phyloP scores from a whole-genome alignment of 2,329 filamentous ascomycete species.

The Alternaria angustiovoidea region DNA sequence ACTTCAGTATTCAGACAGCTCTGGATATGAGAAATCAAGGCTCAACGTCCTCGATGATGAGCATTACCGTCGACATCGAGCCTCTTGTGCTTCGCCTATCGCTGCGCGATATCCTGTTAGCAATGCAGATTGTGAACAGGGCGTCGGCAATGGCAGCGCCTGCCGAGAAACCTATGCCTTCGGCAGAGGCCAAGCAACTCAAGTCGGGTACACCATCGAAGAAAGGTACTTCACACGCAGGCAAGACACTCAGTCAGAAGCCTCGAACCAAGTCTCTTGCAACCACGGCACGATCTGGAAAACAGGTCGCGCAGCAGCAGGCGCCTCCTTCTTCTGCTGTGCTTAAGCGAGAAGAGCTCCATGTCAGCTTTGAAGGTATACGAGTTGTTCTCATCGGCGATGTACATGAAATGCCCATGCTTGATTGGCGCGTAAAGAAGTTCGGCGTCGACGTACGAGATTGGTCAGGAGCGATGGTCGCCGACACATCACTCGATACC shows the following conservation, averaged over 20 bases:
- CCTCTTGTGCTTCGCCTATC: constrained; percentile 90
- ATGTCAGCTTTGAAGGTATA: constrained; percentile 85
- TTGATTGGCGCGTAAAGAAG: constrained; percentile 91
- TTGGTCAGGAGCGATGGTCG: constrained; percentile 88
- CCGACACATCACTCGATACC: constrained; percentile 88
- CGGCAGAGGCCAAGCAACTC: constrained; percentile 64
- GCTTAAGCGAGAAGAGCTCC: constrained; percentile 78
- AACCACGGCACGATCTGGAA: constrained; percentile 52
- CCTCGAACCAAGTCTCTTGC: constrained; percentile 57
- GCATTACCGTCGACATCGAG: constrained; percentile 86
- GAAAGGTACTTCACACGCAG: constrained; percentile 60
- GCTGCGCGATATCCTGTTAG: constrained; percentile 91
- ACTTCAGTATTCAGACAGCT: constrained; percentile 90
- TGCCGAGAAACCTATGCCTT: constrained; percentile 55
- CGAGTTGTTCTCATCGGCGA: constrained; percentile 95
- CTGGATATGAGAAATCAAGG: constrained; percentile 76
- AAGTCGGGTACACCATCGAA: constrained; percentile 57
- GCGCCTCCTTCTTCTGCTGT: constrained; percentile 64
- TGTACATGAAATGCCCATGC: constrained; percentile 89
- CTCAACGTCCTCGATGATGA: constrained; percentile 68
- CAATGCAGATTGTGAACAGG: constrained; percentile 89
- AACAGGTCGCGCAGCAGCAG: constrained; percentile 65
- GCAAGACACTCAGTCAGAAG: constrained; percentile 57
- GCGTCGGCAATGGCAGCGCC: constrained; percentile 84
- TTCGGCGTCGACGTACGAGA: constrained; percentile 86